Evolutionary conservation across 192 early-diverging fungal genomes (phyloP), one percentile per base, ranked within the genome.

Genomic region (Neocallimastix lanati): DNA sequence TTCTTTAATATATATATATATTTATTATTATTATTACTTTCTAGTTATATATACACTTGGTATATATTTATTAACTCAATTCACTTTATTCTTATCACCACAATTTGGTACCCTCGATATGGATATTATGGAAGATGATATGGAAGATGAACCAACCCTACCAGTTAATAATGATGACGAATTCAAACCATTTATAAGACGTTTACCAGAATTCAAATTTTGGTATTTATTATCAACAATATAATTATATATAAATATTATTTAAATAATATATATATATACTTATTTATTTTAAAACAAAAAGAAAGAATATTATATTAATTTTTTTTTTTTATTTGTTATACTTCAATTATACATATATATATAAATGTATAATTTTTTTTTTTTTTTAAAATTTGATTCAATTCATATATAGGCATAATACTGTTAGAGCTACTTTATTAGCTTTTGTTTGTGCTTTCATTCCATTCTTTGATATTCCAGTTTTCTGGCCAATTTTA

Each of bases 401-500:
- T n/a, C n/a, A n/a, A n/a, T n/a, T n/a, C n/a, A n/a, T 6, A 33
- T 33, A 6, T 79, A 95, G 93, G 94, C 88, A 92, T 84, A 89
- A 91, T 78, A 88, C 93, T 40, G 96, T 93, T 16, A 85, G 92
- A 82, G 94, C 95, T 0, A 91, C 94, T 58, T 38, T 91, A 76
- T 90, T 96, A 79, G 91, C 96, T 18, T 85, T 96, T 76, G 84
- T 94, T 36, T 96, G 95, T 87, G 94, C 95, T 76, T 88, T 97
- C 81, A 50, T 81, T 81, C 33, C 40, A 50, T 50, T 93, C 77
- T 92, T 98, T 82, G 96, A 99, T 82, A 90, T 99, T 76, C 98
- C 98, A 18, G 98, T 99, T 9, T 99, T 95, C 86, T 99, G 98
- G 98, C 98, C 98, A 5, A 98, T 98, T 82, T 89, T 98, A 30